Base-by-base conservation (phyloP, 306 rosid genomes). In the Parietaria judaica region DNA sequence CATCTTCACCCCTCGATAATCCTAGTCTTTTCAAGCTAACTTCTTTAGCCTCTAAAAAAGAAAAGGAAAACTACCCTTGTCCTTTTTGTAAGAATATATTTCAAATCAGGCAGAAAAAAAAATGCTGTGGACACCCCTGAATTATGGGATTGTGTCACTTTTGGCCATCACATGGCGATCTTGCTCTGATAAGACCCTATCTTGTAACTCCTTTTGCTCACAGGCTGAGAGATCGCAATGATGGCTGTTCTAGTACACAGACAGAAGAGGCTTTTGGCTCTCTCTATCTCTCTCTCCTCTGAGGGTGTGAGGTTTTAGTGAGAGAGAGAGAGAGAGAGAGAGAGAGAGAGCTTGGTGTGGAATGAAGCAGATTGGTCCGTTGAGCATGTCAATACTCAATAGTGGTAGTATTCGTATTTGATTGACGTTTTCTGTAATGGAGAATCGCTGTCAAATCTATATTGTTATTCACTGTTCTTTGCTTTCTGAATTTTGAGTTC, bases 321-420 rank as follows among this genome's bases (percentile, higher is more conserved):
- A n/a, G n/a, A n/a, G n/a, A n/a, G n/a, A n/a, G n/a, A n/a, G n/a
- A n/a, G n/a, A n/a, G n/a, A n/a, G n/a, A n/a, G n/a, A n/a, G n/a
- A 2, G 13, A 44, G 12, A 4, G 31, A 23, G 31, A 48, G 60
- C 36, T 13, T 54, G 31, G 72, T 38, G 34, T 68, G 78, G 78
- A 67, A 73, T 73, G 78, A 73, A 73, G 78, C 72, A 10, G 14
- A 38, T 67, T 66, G 78, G 78, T 73, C 78, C 78, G 78, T 56
- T 41, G 64, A 67, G 65, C 65, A 48, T 55, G 58, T 67, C 36
- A 61, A 62, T 52, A 65, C 54, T 39, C 36, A 61, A 62, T 52
- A 65, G 60, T 39, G 69, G 51, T 54, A 37, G 31, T 23, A 23
- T 23, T 23, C 2, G 31, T 36, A 23, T 23, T 23, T 23, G 31